Percentiles rank a stretch among this genome's conserved stretches.
Conservation (phyloP, 2,329 filamentous ascomycete genomes). For the Colletotrichum sp. region DNA sequence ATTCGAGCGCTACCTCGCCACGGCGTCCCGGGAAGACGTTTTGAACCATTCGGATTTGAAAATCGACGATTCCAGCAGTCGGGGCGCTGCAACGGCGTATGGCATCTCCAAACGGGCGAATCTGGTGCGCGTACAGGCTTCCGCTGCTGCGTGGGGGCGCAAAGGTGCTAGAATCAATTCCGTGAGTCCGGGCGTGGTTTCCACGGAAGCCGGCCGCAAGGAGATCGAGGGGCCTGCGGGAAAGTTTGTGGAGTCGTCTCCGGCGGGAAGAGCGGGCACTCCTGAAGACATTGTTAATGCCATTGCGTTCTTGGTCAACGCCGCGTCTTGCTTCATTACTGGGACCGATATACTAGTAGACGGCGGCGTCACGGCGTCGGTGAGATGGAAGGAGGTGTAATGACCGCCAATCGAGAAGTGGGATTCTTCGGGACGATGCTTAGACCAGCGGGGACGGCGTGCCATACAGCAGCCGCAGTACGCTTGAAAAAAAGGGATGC, state of each 20-base stretch:
- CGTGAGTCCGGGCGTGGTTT: neutral
- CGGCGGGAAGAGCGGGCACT: neutral
- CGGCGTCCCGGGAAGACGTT: neutral
- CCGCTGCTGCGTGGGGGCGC: neutral
- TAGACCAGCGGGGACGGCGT: neutral
- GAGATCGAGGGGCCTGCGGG: neutral
- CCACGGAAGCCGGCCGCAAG: neutral
- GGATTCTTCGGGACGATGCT: rapidly evolving
- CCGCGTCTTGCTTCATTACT: neutral
- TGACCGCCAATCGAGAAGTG: neutral
- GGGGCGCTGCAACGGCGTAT: neutral
- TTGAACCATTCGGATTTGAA: neutral
- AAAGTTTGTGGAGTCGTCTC: neutral
- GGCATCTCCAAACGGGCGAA: neutral
- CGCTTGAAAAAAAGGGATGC: neutral
- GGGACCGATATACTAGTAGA: neutral
- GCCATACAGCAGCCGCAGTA: no score
- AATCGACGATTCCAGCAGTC: neutral
- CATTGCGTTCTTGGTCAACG: neutral
- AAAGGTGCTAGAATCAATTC: neutral
- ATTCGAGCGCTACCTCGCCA: neutral
- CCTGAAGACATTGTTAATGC: neutral
- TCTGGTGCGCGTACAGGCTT: neutral
- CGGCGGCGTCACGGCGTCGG: neutral
- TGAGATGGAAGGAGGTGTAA: neutral